Evolutionary conservation across 2,329 filamentous ascomycete genomes (phyloP), one percentile per base, ranked within the genome.

Genomic region (Alternaria tenuissima): DNA sequence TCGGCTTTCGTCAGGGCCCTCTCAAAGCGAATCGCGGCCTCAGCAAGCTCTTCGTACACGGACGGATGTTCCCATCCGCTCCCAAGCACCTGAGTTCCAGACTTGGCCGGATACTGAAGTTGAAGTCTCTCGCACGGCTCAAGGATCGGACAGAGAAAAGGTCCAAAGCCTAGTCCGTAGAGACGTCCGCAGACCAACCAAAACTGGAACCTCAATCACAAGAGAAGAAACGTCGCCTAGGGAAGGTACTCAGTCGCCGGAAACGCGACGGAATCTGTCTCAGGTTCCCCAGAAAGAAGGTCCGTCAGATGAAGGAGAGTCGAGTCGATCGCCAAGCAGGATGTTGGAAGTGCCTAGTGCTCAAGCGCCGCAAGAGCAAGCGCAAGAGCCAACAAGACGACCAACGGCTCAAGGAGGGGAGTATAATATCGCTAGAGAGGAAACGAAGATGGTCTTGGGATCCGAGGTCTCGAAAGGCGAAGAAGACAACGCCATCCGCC

Each of bases 341-440:
- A 22, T 61, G 14, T 34, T 52, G 12, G 38, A 42, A 42, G 32
- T 64, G n/a, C 24, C 56, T 61, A 5, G 28, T 48, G 28, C 52
- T 60, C 39, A 55, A 48, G 22, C 43, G 48, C 7, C 57, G 36
- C 57, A 61, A 41, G 38, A 43, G 24, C 43, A 64, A 65, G 38
- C n/a, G 14, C n/a, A 53, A 44, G 38, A 63, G 26, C 12, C 55
- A 55, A 51, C 51, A 46, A 34, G 52, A 22, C 42, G 47, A 32
- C 53, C 60, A 20, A 51, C 56, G 55, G 43, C 28, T 20, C 38
- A 39, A 34, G 9, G 7, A 11, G 44, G 2, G 11, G 28, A 34
- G 9, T 18, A 48, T 4, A 48, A 5, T 42, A 24, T 0, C 12
- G 1, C 20, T 12, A 42, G 4, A 44, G 18, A 6, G 16, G 0